Evolutionary conservation across 73 alveolate species (phyloP), one percentile per base, ranked within the genome.

Genomic region (Stentor coeruleus): DNA sequence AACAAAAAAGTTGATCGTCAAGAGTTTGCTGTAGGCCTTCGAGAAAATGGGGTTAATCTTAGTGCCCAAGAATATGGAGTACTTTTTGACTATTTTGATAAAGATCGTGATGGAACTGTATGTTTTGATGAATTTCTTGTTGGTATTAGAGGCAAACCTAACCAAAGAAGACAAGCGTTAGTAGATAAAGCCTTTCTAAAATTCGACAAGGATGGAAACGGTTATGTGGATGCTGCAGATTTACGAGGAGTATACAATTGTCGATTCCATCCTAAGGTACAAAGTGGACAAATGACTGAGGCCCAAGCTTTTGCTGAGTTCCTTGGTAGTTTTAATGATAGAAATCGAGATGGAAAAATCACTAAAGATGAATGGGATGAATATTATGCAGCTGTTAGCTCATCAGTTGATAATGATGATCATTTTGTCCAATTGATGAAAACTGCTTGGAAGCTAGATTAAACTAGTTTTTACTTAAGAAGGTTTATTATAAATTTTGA

Each of bases 111-210:
- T 87, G 96, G 98, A 74, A 84, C 87, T 90, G 90, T 96, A 35
- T 91, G 93, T 89, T 94, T 96, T 89, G 99, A 96, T 84, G 98
- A 94, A 82, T 96, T 96, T 84, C 89, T 96, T 74, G 93, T 93
- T 59, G 97, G 94, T 39, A 88, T 96, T 81, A 96, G 99, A 84
- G n/a, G 99, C 0, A 83, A 92, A 82, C 91, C 95, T 81, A 96
- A 96, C 89, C 93, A 90, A 74, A 88, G 85, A 74, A 92, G 99
- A 85, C 90, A 91, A 81, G 93, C 91, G 73, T 84, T 86, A 74
- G 95, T 90, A 33, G 95, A 91, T 88, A 88, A 92, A 82, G 99
- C 98, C 14, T 95, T 91, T 89, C 85, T 89, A 72, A 95, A 93
- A 88, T 93, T 95, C 82, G 99, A 95, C 90, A 88, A 89, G 58